Evolutionary conservation across 805 yeast species (phyloP).

Genomic region (Tetrapisispora nanseiensis): DNA sequence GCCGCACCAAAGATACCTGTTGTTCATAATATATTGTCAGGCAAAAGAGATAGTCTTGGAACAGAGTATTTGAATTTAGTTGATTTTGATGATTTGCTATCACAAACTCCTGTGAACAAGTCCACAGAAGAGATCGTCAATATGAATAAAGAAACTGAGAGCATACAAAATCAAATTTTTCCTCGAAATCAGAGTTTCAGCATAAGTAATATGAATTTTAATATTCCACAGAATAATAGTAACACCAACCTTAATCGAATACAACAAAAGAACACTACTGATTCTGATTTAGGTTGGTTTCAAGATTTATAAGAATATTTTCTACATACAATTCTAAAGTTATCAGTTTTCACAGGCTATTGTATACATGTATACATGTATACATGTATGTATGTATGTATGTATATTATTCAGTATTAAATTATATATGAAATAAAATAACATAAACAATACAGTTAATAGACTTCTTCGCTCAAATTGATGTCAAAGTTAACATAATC

Average conservation of each 20-base stretch:
- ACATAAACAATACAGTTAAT: no score
- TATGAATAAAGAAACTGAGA: not conserved
- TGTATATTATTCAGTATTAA: no score
- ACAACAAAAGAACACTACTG: not conserved
- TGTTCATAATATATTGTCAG: not conserved
- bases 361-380: no score
- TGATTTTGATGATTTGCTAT: not conserved
- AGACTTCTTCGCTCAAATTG: no score
- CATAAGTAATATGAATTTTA: not conserved
- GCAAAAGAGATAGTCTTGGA: not conserved
- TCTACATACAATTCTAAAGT: not conserved
- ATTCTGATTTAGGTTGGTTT: not conserved
- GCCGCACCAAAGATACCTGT: constrained; percentile 1
- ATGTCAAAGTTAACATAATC: no score
- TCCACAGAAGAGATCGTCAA: not conserved
- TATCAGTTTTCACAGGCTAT: no score
- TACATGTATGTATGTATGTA: no score
- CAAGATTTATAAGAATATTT: not conserved
- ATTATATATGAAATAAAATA: no score
- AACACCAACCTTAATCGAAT: not conserved
- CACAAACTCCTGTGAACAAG: not conserved
- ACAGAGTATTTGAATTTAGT: not conserved
- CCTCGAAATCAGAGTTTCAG: not conserved
- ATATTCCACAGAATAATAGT: not conserved
- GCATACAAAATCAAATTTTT: constrained; percentile 1